Evolutionary conservation across 225 moss, liverwort and hornwort species (phyloP).

Genomic region (Climacium dendroides): DNA sequence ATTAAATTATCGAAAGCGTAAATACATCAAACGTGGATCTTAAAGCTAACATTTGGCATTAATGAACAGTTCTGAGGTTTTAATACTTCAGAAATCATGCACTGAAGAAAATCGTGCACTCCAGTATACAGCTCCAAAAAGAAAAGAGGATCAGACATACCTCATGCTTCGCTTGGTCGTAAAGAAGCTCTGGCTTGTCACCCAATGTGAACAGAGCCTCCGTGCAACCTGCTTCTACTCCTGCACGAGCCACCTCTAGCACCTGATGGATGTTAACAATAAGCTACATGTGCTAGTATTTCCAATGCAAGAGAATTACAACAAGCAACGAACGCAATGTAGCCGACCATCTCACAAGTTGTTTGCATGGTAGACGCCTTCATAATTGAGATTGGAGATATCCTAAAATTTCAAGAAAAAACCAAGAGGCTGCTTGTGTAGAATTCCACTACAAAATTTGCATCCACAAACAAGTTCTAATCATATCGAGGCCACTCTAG

Average conservation of each 20-base stretch:
- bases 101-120: not conserved
- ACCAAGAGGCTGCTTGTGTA: not conserved
- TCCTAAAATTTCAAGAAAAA: not conserved
- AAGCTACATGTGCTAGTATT: not conserved
- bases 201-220: slow-evolving; percentile 88
- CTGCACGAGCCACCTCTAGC: slow-evolving; percentile 66
- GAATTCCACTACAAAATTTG: not conserved
- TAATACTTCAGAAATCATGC: not conserved
- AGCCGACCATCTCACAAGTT: not conserved
- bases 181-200: slow-evolving; percentile 87
- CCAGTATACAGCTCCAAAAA: not conserved
- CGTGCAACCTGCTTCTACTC: slow-evolving; percentile 77
- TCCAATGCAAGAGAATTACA: not conserved
- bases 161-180: slow-evolving; percentile 66
- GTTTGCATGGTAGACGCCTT: not conserved
- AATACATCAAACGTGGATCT: not conserved
- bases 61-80: not conserved
- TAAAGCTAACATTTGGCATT: not conserved
- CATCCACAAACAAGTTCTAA: not conserved
- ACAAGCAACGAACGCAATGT: not conserved
- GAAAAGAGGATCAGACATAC: slow-evolving; percentile 5
- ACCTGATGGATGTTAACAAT: slow-evolving; percentile 23
- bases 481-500: not conserved
- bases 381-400: not conserved
- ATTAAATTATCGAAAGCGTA: not conserved